Base-by-base conservation (phyloP, 768 basidiomycete genomes). In the Mrakia gelida region DNA sequence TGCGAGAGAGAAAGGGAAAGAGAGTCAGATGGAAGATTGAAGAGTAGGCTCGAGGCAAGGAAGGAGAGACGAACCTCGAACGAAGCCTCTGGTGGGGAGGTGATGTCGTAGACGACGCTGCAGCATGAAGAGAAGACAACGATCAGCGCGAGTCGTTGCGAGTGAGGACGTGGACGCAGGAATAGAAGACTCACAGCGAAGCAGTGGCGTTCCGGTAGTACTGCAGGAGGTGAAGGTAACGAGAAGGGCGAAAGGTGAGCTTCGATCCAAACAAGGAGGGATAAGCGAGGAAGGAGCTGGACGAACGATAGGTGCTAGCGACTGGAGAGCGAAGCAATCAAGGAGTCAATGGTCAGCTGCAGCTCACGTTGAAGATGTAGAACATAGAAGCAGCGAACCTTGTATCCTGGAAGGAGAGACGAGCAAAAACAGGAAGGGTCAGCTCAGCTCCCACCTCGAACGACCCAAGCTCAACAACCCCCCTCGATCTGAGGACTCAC, bases 161-260 rank as follows among this genome's bases (percentile, higher is more conserved):
- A 45, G 11, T 10, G 45, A 45, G 45, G 28, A 41, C 68, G 43
- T 26, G 11, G 23, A 59, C 4, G 7, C 5, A 26, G 15, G 9
- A 1, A 26, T 30, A 52, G 49, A 10, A 9, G 30, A 95, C 94
- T 68, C 95, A 94, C 38, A 96, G 92, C 34, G 94, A 94, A 82
- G 93, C 94, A 82, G 95, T 92, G 82, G 93, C 93, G 80, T 94
- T 94, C 80, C 94, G 91, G 86, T 97, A 97, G 87, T 96, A 70
- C 67, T 70, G 38, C 18, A 5, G 15, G 18, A n/a, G 2, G 43
- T 0, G 67, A 41, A 34, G 41, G 16, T n/a, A n/a, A n/a, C n/a
- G n/a, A 32, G 32, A 3, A 30, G 28, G 9, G 30, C n/a, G 28
- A 21, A 34, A 32, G 63, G 34, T 32, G 28, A 70, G 67, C 96